Base-by-base conservation (phyloP, 2,329 filamentous ascomycete species). In the Neonectria punicea region DNA sequence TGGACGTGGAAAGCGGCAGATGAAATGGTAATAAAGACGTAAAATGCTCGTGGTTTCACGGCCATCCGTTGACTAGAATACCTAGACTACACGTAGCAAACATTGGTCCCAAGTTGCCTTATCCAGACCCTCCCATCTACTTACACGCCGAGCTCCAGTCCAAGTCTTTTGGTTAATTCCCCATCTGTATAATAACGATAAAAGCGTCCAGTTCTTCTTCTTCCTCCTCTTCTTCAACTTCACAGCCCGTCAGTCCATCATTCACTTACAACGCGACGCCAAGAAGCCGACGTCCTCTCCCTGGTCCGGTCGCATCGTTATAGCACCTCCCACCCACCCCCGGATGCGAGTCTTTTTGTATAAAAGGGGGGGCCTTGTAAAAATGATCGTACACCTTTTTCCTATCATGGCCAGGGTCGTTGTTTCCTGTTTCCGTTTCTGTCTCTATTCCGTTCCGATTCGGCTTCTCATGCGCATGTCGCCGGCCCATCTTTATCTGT, bases 401-500 rank as follows among this genome's bases (percentile, higher is more conserved):
- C 47, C 9, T 58, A 46, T 36, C 56, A 30, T 28, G 44, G n/a
- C 39, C 25, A 51, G 39, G 47, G 16, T n/a, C 39, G 22, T 16
- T 16, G 13, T 14, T 16, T 46, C 43, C 44, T 28, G 5, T 2
- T 44, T 58, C 25, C 20, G 28, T 36, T n/a, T 39, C 36, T 39
- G 36, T 39, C 36, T 43, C 51, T 46, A 18, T 49, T 32, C 41
- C 46, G 46, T 49, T 30, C 22, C 5, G 16, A 56, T 30, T 51
- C 36, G 55, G 30, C 22, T 51, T 41, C 50, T 69, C 63, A 75
- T 63, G 58, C 67, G 69, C 73, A 75, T 59, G 67, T 65, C 56
- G 70, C 64, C 32, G 73, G 73, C 34, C 70, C 73, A 53, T 73
- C 73, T 66, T 73, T 75, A 55, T 62, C 73, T 75, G 50, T 50